Base-by-base conservation (phyloP, 208 protist species). In the Strigomonas galati region DNA sequence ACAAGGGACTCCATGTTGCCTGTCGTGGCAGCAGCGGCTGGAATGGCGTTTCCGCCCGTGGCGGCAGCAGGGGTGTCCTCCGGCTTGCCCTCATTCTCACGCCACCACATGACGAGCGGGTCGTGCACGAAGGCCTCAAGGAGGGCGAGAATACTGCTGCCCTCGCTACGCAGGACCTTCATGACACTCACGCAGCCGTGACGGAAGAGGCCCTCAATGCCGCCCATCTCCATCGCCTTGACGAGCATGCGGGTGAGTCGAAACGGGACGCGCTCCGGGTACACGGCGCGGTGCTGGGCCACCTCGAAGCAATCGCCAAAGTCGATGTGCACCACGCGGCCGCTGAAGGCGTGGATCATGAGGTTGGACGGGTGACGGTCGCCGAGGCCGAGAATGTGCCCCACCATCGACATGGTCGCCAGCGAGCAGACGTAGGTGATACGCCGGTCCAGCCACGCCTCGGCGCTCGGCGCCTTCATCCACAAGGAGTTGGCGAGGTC, bases 261-360 rank as follows among this genome's bases (percentile, higher is more conserved):
- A 92, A 99, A 99, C 2, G 99, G 99, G 17, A 99, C 93, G 61
- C 97, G 97, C 78, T 99, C 99, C 1, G 99, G 99, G 65, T 96
- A 99, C 32, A 98, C 97, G 27, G 97, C 95, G 56, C 99, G 79
- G 17, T 93, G 82, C 86, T 99, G 98, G 2, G 99, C 98, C 12
- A 98, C 97, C 72, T 99, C 99, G 79, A 99, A 99, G 78, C 99
- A 99, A 78, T 99, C 99, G 72, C 99, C 99, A 87, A 99, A 99
- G 90, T 99, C 99, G 79, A 99, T 99, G 88, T 99, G 99, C 53
- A 99, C 85, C 23, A 99, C 92, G 59, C 99, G 97, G 54, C 99
- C 98, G 53, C 97, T 98, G 67, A 95, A 86, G 27, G 97, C 87
- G 77, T 99, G 93, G 15, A 99, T 87, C 98, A 99, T 99, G 14